Evolutionary conservation across 441 rosid genomes (phyloP), one percentile per base, ranked within the genome.

Genomic region (Pelargonium australe): DNA sequence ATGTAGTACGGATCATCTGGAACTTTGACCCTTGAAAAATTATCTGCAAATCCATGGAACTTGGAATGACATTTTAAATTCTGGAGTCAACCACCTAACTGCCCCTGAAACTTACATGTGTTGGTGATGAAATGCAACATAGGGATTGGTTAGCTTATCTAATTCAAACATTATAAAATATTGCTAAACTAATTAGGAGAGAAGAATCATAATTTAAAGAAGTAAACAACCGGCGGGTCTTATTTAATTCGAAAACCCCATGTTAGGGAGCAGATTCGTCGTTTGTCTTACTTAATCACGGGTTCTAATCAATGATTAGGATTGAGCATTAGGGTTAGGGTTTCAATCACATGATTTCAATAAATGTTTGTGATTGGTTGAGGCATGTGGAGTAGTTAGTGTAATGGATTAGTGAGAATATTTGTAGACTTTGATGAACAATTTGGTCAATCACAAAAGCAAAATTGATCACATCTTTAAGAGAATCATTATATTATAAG

Each of bases 231-330:
- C 16, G 14, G 14, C 14, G 16, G 16, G 57, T 49, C 57, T 49
- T 49, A 49, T 49, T 49, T 49, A 49, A 49, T 49, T 13, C 57
- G 57, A 49, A 49, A 49, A 49, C 57, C 57, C 57, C 57, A 49
- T 49, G 57, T 49, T 49, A 49, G 57, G 57, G 57, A 49, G 57
- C 57, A 49, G 57, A 49, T 49, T 49, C 13, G 11, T 49, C 6
- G 14, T 13, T 45, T 45, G 51, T 45, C 51, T 9, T 7, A 45
- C 3, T 13, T 7, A 3, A 49, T 3, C 1, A 49, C 57, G n/a
- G 57, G 16, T 49, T 49, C 57, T 49, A 13, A 14, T 12, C 0
- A 49, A 49, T 49, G 16, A 49, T 49, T 49, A 49, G n/a, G 14
- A 49, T 49, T 11, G 5, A 11, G 57, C 6, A 13, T 49, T 13